A percentile compares a stretch with the other conserved stretches of the same genome.
Evolutionary conservation across 108 stramenopile species (phyloP).

Genomic region (Conticribra weissflogii): DNA sequence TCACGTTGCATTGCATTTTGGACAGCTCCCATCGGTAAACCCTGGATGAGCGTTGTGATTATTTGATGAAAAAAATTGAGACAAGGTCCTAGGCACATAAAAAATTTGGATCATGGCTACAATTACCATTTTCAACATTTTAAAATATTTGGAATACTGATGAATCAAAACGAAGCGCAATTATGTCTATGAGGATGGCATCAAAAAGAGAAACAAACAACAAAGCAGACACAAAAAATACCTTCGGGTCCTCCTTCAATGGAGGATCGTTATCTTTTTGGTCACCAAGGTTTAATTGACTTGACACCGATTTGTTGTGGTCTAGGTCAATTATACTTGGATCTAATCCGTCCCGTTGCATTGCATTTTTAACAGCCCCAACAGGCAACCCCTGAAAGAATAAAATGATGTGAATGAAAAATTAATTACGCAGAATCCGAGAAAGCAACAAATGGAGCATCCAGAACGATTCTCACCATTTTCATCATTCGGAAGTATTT

Average conservation of each 20-base stretch:
- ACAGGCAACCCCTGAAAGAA: conserved; percentile 15
- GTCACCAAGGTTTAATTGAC: conserved; percentile 11
- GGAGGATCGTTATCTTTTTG: conserved; percentile 9
- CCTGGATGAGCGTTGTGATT: conserved; percentile 20
- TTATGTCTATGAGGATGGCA: background rate
- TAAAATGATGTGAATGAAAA: too few relatives aligned
- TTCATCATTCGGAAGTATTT: background rate
- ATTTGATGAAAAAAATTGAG: background rate
- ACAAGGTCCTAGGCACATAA: background rate
- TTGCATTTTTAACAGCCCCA: conserved; percentile 41
- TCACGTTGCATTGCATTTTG: conserved; percentile 74
- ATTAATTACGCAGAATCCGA: too few relatives aligned
- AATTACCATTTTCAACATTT: conserved; percentile 66
- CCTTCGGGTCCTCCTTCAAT: conserved; percentile 38
- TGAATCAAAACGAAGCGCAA: background rate
- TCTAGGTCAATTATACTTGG: conserved; percentile 42
- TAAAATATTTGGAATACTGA: conserved; percentile 70
- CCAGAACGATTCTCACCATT: background rate
- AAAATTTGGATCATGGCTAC: background rate
- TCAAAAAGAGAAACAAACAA: background rate
- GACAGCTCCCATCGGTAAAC: conserved; percentile 65
- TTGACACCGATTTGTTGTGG: conserved; percentile 21
- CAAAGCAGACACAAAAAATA: background rate
- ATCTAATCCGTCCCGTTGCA: conserved; percentile 44
- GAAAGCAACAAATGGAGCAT: too few relatives aligned